These are phyloP conservation scores for Bidens hawaiensis DNA, from an alignment of 140 eudicot species.

Conservation along the genomic window DNA sequence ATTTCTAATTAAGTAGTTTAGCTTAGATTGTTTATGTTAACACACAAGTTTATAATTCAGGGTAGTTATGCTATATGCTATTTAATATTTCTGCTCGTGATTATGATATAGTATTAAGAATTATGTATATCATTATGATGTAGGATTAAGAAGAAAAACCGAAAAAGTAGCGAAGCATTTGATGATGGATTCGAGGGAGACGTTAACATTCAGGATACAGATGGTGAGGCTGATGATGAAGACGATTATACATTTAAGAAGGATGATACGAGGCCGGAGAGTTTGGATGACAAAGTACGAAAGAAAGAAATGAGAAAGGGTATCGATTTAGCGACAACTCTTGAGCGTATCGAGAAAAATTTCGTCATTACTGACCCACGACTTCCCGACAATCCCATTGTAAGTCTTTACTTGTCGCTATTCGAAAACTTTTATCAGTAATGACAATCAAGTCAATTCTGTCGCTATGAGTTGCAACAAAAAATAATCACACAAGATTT, in stretches of 20 bases:
- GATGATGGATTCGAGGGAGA: conserved; percentile 31
- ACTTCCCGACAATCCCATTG: conserved; percentile 98
- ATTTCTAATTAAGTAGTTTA: too few species aligned
- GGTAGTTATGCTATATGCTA: neutral
- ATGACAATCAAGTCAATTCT: neutral
- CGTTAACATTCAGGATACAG: conserved; percentile 31
- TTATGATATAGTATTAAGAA: conserved; percentile 45
- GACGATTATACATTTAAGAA: conserved; percentile 29
- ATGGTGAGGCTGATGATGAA: conserved; percentile 40
- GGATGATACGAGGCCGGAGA: conserved; percentile 65
- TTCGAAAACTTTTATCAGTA: neutral
- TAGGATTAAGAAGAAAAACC: conserved; percentile 64
- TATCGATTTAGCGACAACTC: conserved; percentile 95
- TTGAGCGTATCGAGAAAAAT: conserved; percentile 96
- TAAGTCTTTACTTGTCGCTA: conserved; percentile 29
- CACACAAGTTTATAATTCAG: too few species aligned
- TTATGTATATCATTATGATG: conserved; percentile 3
- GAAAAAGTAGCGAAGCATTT: conserved; percentile 38
- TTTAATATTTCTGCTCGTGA: neutral
- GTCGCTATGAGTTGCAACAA: neutral
- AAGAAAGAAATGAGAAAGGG: conserved; percentile 97
- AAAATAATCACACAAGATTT: neutral
- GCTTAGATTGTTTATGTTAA: too few species aligned
- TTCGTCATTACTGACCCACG: conserved; percentile 99
- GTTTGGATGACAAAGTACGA: conserved; percentile 84